Base-by-base conservation (phyloP, 345 rosid species). In the Linum usitatissimum region DNA sequence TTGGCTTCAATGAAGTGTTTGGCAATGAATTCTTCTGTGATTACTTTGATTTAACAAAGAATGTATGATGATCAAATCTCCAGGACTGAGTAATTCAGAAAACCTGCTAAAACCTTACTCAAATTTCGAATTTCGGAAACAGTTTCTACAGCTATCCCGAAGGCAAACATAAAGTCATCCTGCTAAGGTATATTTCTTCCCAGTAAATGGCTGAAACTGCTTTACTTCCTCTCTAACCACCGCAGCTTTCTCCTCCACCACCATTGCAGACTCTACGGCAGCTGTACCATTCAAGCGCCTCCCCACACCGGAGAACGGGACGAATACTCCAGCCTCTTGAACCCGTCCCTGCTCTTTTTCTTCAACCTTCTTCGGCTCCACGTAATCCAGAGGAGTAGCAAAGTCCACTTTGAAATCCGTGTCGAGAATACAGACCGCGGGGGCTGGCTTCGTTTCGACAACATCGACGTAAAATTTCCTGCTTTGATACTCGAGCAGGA, bases 351-450 rank as follows among this genome's bases (percentile, higher is more conserved):
- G 30, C 6, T 31, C 51, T 3, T 4, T 2, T 3, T 23, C 21
- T 59, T 17, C 13, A 39, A 40, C n/a, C n/a, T n/a, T n/a, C 28
- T 20, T 67, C 30, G 70, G 75, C 48, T 68, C 71, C 30, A 53
- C 40, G 48, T 72, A 66, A 57, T 78, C 77, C 60, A 72, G 38
- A 34, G 73, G 67, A 51, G 62, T 60, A 40, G 60, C 71, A 64
- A 75, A 78, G 53, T 70, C 82, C 0, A 75, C 73, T 30, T 62
- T 55, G 17, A 68, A 67, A 51, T 70, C 75, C 0, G 65, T 68
- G 17, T 72, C 63, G n/a, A 67, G 36, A 1, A 70, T 57, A 18
- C 63, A 30, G 6, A 75, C 18, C 10, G 71, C 77, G 28, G 57
- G 23, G 19, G 63, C 28, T 0, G 73, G 71, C 42, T 60, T 59